Conservation (phyloP, 495 filamentous ascomycete species). For the Letharia columbiana region DNA sequence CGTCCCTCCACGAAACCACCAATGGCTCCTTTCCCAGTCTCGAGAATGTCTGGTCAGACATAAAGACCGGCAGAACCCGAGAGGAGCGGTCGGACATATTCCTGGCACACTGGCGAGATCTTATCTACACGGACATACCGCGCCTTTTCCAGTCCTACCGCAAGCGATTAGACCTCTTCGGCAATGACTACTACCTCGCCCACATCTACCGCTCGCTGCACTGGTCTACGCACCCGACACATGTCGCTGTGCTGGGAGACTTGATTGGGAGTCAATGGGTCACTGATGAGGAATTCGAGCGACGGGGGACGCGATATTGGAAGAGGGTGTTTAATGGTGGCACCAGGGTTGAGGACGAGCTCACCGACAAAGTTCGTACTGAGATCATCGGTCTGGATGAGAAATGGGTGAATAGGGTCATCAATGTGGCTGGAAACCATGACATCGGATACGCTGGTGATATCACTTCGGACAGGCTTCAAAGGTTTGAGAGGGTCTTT, state of each 20-base stretch:
- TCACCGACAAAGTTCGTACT: conserved; percentile 31
- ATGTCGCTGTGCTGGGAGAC: conserved; percentile 84
- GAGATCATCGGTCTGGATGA: conserved; percentile 36
- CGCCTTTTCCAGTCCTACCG: conserved; percentile 50
- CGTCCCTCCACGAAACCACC: conserved; percentile 57
- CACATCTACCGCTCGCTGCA: conserved; percentile 82
- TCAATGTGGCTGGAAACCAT: conserved; percentile 89
- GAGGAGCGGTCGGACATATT: conserved; percentile 35
- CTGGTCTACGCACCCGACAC: conserved; percentile 76
- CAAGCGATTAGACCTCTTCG: conserved; percentile 79
- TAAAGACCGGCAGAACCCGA: conserved; percentile 21
- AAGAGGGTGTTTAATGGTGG: conserved; percentile 62
- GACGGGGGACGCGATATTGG: conserved; percentile 70
- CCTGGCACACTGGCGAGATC: conserved; percentile 39
- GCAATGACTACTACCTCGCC: conserved; percentile 90
- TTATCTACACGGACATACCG: conserved; percentile 57
- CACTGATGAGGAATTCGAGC: conserved; percentile 68
- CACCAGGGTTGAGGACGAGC: conserved; percentile 57
- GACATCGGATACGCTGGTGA: conserved; percentile 95
- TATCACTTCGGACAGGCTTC: conserved; percentile 58
- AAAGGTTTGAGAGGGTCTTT: conserved; percentile 73
- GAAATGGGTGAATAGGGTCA: conserved; percentile 65
- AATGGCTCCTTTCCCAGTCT: conserved; percentile 53
- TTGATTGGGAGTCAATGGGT: conserved; percentile 97
- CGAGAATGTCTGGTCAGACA: conserved; percentile 38